Evolutionary conservation across 768 basidiomycete species (phyloP).

Genomic region (Rubroboletus satanas): DNA sequence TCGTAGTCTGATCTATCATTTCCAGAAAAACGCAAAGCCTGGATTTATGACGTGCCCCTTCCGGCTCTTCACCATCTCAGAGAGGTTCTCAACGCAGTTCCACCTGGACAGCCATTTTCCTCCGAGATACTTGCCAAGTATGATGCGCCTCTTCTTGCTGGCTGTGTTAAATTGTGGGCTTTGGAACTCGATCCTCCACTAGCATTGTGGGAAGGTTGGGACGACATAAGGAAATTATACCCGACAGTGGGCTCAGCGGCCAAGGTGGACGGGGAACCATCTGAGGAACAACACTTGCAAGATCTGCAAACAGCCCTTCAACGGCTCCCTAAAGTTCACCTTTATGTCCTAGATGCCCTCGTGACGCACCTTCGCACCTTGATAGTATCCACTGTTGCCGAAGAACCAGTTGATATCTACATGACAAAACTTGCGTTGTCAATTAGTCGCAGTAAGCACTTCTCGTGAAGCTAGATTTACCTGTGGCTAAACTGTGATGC

Average conservation of each 20-base stretch:
- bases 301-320: conserved; percentile 61
- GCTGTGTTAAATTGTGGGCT: conserved; percentile 81
- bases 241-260: conserved; percentile 61
- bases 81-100: conserved; percentile 76
- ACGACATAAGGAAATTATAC: conserved; percentile 85
- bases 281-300: conserved; percentile 58
- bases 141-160: conserved; percentile 84
- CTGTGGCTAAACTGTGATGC: conserved; percentile 1
- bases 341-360: conserved; percentile 75
- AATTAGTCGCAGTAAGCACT: conserved; percentile 72
- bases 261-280: conserved; percentile 49
- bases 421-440: conserved; percentile 85
- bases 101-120: conserved; percentile 43
- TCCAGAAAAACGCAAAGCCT: conserved; percentile 79
- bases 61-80: conserved; percentile 80
- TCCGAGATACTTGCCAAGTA: conserved; percentile 63
- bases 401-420: conserved; percentile 77
- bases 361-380: conserved; percentile 73
- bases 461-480: neutral
- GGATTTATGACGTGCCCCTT: conserved; percentile 95
- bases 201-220: conserved; percentile 85
- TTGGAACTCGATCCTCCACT: conserved; percentile 91
- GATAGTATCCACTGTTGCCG: conserved; percentile 61
- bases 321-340: conserved; percentile 71
- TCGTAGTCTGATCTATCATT: neutral